Evolutionary conservation across 768 basidiomycete species (phyloP).

Genomic region (Suillus americanus): DNA sequence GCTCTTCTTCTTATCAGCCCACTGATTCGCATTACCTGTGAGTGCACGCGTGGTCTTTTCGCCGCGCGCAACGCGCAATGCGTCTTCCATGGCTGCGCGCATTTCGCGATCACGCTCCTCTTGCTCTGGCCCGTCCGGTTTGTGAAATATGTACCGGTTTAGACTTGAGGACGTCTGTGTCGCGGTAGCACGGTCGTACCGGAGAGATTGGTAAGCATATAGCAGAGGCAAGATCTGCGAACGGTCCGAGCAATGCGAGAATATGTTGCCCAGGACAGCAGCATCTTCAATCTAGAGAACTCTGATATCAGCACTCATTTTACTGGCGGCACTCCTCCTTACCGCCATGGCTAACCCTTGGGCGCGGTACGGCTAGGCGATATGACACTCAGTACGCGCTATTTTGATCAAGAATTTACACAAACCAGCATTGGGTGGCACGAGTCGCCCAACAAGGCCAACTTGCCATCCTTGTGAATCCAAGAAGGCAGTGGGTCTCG

Average conservation of each 20-base stretch:
- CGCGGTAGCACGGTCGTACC: slow-evolving; percentile 46
- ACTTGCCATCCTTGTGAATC: slow-evolving; percentile 44
- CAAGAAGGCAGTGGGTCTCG: slow-evolving; percentile 48
- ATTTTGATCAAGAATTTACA: neutral
- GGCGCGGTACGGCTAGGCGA: slow-evolving; percentile 46
- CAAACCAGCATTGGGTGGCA: slow-evolving; percentile 56
- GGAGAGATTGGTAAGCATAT: slow-evolving; percentile 51
- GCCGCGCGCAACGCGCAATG: slow-evolving; percentile 27
- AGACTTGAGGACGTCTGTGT: slow-evolving; percentile 50
- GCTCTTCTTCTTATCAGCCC: slow-evolving; percentile 58
- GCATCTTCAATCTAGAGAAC: slow-evolving; percentile 33
- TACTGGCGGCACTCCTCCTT: slow-evolving; percentile 12
- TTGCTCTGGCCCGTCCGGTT: slow-evolving; percentile 55
- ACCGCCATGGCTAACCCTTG: slow-evolving; percentile 60
- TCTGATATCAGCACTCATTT: slow-evolving; percentile 8
- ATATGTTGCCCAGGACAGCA: slow-evolving; percentile 44
- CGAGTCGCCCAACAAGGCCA: slow-evolving; percentile 52
- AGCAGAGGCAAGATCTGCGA: slow-evolving; percentile 47
- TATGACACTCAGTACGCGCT: neutral
- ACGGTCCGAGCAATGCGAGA: slow-evolving; percentile 45
- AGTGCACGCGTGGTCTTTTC: slow-evolving; percentile 12
- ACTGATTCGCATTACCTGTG: slow-evolving; percentile 48
- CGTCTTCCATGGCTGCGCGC: slow-evolving; percentile 46
- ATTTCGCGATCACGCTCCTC: slow-evolving; percentile 50
- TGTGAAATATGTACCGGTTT: slow-evolving; percentile 56